Base-by-base conservation (phyloP, 139 green algal species). In the Chlorella ohadii region DNA sequence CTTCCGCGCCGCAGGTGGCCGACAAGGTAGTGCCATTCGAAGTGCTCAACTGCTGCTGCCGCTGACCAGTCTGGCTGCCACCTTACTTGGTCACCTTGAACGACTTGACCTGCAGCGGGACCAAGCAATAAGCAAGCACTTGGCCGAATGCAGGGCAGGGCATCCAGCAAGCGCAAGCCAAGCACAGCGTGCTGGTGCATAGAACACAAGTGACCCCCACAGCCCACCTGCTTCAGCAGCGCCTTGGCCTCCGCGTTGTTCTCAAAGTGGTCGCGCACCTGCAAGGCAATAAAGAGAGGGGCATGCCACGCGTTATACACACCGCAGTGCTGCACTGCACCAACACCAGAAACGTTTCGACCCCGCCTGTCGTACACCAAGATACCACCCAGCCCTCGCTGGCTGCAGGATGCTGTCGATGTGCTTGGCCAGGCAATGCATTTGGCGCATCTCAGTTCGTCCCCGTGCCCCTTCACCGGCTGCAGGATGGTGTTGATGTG, bases 241-340 rank as follows among this genome's bases (percentile, higher is more conserved):
- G 94, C 93, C 88, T 96, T 97, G n/a, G 97, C 97, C 47, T 98
- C 87, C 1, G 86, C 63, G 91, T 99, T 89, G 70, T 92, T 96
- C 73, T 95, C 91, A 90, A 99, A 99, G 91, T 99, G 97, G 74
- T 98, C 92, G 28, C 97, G 87, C 71, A 99, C 96, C 72, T 79
- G 72, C 22, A 3, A 20, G 19, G 67, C n/a, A 7, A 17, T 4
- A 25, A 0, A 23, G 2, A 1, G 34, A 36, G 38, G 12, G 65
- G 15, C 27, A 1, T 9, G n/a, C n/a, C 5, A 71, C 5, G 41
- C 4, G 44, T 13, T 23, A 44, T 6, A 11, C 23, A 28, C 44
- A n/a, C 20, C 25, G 25, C 41, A n/a, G 22, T n/a, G n/a, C n/a
- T n/a, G n/a, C n/a, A n/a, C n/a, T n/a, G n/a, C n/a, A n/a, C n/a